Conservation (phyloP, 176 grass and related monocot genomes). For the Oryza meridionalis region DNA sequence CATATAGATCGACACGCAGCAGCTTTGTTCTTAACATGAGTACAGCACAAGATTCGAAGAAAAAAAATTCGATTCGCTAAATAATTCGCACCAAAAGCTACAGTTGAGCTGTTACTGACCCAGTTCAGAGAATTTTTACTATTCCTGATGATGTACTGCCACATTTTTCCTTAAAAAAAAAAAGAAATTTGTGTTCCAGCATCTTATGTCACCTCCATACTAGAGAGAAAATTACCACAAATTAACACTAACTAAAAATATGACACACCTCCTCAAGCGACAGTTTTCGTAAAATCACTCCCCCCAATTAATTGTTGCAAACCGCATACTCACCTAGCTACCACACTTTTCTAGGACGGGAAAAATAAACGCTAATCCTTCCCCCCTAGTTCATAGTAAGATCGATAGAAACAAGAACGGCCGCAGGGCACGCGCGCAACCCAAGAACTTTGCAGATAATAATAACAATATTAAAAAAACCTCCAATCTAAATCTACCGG, state of each 20-base stretch:
- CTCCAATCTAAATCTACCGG: background rate
- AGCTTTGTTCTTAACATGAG: background rate
- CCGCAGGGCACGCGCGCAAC: background rate
- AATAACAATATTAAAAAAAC: background rate
- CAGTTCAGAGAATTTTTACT: background rate
- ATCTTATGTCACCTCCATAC: background rate
- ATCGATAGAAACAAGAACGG: background rate
- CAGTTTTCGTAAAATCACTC: background rate
- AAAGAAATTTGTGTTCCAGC: background rate
- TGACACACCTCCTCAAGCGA: too few species aligned
- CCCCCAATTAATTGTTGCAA: background rate
- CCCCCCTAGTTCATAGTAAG: background rate
- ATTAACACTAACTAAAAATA: background rate
- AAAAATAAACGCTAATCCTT: background rate
- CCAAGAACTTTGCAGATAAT: background rate
- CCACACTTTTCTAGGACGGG: background rate
- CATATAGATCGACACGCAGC: background rate
- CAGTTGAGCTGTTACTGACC: background rate
- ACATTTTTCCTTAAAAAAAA: background rate
- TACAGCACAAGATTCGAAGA: background rate
- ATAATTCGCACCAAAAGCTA: background rate
- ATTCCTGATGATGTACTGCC: background rate
- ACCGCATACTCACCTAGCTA: background rate
- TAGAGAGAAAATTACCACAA: background rate
- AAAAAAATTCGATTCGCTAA: background rate